Percentiles rank a stretch among this genome's conserved stretches.
These are phyloP conservation scores for Volutella citrinella DNA, from an alignment of 2,329 filamentous ascomycete genomes.

Conservation along the genomic window DNA sequence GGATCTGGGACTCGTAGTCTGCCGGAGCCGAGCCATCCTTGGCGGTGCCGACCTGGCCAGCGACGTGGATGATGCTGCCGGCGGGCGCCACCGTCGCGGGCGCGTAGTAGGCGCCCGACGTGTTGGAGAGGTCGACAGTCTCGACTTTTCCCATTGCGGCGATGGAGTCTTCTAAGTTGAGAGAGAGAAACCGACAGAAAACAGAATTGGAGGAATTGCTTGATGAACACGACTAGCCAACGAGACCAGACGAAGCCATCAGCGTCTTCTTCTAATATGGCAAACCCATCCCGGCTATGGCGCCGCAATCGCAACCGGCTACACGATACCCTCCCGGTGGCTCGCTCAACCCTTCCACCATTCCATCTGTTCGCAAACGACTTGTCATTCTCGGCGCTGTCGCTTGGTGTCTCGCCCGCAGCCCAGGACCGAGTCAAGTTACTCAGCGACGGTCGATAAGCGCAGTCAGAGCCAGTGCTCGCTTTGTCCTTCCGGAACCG, in stretches of 20 bases:
- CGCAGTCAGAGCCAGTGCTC: too few species aligned
- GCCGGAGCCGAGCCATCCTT: conserved; percentile 29
- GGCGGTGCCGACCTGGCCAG: conserved; percentile 34
- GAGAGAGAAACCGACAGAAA: neutral
- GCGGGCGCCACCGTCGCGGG: conserved; percentile 9
- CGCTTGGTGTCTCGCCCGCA: conserved; percentile 4
- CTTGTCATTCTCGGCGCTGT: conserved; percentile 4
- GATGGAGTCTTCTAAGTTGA: too few species aligned
- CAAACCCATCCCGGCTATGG: neutral
- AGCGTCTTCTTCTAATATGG: too few species aligned
- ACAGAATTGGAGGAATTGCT: too few species aligned
- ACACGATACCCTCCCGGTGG: too few species aligned
- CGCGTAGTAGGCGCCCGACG: conserved; percentile 10
- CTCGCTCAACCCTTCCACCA: conserved; percentile 1
- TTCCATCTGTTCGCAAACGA: too few species aligned
- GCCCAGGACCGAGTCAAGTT: conserved; percentile 6
- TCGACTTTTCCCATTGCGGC: too few species aligned
- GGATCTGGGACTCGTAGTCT: conserved; percentile 40
- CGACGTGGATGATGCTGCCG: conserved; percentile 25
- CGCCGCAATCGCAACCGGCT: too few species aligned
- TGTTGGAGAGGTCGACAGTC: conserved; percentile 16
- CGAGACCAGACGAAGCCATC: too few species aligned
- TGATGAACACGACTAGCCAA: too few species aligned
- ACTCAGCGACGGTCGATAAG: too few species aligned
- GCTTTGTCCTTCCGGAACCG: too few species aligned